phyloP scores from a whole-genome alignment of 495 filamentous ascomycete genomes.

The Neurospora tetraspora region DNA sequence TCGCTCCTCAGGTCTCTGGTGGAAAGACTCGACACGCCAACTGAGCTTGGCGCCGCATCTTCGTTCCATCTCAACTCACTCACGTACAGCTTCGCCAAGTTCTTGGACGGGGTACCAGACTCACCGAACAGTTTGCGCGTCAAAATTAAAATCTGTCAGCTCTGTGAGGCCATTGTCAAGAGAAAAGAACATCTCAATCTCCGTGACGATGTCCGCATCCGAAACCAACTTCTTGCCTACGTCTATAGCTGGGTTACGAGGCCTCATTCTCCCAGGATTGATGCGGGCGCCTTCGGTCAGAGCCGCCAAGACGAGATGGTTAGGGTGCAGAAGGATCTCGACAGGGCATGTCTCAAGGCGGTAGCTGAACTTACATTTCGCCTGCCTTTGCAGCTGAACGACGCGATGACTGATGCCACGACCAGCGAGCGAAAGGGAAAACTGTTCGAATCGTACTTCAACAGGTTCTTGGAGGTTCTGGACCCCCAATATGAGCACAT shows the following conservation, averaged over 20 bases:
- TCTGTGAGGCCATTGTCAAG: slow-evolving; percentile 52
- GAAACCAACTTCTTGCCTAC: slow-evolving; percentile 54
- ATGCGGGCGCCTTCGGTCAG: slow-evolving; percentile 7
- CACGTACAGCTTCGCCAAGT: slow-evolving; percentile 50
- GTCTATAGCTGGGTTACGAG: slow-evolving; percentile 55
- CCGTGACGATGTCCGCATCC: slow-evolving; percentile 52
- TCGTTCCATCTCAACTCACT: slow-evolving; percentile 50
- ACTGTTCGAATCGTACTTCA: slow-evolving; percentile 61
- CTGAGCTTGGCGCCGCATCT: slow-evolving; percentile 46
- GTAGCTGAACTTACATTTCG: slow-evolving; percentile 54
- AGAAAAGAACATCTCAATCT: slow-evolving; percentile 58
- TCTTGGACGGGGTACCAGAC: slow-evolving; percentile 44
- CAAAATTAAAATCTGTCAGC: slow-evolving; percentile 56
- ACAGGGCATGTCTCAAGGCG: slow-evolving; percentile 50
- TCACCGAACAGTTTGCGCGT: slow-evolving; percentile 44
- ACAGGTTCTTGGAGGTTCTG: slow-evolving; percentile 49
- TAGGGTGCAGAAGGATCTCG: slow-evolving; percentile 50
- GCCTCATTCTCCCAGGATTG: slow-evolving; percentile 32
- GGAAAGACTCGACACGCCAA: slow-evolving; percentile 47
- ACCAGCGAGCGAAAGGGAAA: slow-evolving; percentile 52
- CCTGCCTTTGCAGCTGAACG: slow-evolving; percentile 52
- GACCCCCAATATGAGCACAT: slow-evolving; percentile 42
- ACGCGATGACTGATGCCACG: slow-evolving; percentile 49
- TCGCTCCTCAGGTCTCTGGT: slow-evolving; percentile 51
- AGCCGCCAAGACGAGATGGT: slow-evolving; percentile 39